Base-by-base conservation (phyloP, 2,329 filamentous ascomycete species). In the Lanzia echinophila region DNA sequence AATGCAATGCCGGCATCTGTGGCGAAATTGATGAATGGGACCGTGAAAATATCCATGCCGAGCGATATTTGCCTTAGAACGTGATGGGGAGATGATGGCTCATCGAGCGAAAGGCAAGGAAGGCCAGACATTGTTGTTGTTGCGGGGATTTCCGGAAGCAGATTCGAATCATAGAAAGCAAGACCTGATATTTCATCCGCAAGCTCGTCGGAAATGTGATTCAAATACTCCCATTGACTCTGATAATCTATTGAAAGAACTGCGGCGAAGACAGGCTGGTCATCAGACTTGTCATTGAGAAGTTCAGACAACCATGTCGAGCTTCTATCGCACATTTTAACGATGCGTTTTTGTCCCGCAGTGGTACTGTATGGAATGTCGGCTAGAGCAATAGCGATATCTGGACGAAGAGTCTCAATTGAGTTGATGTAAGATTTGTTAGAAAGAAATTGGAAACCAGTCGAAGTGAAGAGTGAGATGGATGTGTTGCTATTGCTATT, bases 1-100 rank as follows among this genome's bases (percentile, higher is more conserved):
- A 97, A 74, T 1, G 90, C 90, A 31, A 97, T 84, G 2, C 94
- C 94, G 1, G 87, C 83, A 68, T 99, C 91, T 0, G 91, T 94
- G 4, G 82, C 79, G 33, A 74, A 73, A 50, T 83, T 83, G 50
- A 94, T 72, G 65, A 96, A 94, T 0, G 89, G 85, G 1, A 94
- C 70, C 0, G 86, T 83, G 67, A 94, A 82, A 17, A 96, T 61
- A 66, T 99, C 94, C 48, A 90, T 77, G 5, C 94, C 94, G 1
- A 88, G 76, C 0, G 81, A 74, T 19, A 96, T 73, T 51, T 94
- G 88, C 3, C 83, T 78, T 1, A 99, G 78, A 12, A 96, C 72
- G 22, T 88, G 82, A 45, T 91, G 87, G 0, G 94, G 92, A 2
- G 81, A 86, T 1, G 72, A 69, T 1, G 87, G 83, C 3, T 82